Evolutionary conservation across 2,329 filamentous ascomycete genomes (phyloP).

Genomic region (Periconia sp.): DNA sequence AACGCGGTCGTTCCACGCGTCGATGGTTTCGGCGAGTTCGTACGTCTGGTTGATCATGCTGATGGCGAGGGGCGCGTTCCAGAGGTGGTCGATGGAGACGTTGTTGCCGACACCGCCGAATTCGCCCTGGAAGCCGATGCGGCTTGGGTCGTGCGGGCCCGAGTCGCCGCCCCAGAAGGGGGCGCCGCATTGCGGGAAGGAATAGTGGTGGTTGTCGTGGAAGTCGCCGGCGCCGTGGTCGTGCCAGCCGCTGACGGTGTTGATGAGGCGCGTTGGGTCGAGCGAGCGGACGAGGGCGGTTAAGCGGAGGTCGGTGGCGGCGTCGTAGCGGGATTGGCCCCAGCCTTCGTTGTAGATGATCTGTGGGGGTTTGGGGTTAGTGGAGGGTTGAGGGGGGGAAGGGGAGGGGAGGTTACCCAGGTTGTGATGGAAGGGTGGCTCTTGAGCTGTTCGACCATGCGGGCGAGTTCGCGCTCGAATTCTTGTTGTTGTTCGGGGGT

Average conservation of each 20-base stretch:
- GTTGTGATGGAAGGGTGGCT: constrained; percentile 66
- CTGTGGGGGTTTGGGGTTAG: constrained; percentile 26
- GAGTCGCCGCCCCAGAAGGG: constrained; percentile 65
- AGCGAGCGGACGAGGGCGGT: constrained; percentile 57
- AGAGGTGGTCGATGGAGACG: constrained; percentile 63
- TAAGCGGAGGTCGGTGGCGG: constrained; percentile 54
- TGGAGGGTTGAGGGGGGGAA: neutral
- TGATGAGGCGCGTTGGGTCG: constrained; percentile 66
- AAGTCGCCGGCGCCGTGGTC: constrained; percentile 70
- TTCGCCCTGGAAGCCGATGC: constrained; percentile 71
- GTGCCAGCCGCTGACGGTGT: constrained; percentile 66
- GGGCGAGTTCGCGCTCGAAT: constrained; percentile 64
- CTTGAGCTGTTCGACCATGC: constrained; percentile 64
- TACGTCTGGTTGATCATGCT: constrained; percentile 67
- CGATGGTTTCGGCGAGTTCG: constrained; percentile 61
- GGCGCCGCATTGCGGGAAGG: constrained; percentile 69
- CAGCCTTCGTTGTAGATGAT: constrained; percentile 74
- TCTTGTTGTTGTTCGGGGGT: constrained; percentile 54
- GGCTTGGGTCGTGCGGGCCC: constrained; percentile 54
- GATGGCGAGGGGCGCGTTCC: constrained; percentile 64
- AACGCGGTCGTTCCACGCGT: constrained; percentile 68
- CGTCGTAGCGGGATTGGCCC: constrained; percentile 58
- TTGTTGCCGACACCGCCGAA: constrained; percentile 71
- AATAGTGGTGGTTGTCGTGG: constrained; percentile 71
- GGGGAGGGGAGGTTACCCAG: constrained; percentile 52